phyloP scores from a whole-genome alignment of 805 yeast genomes.

The Ogataea pini region DNA sequence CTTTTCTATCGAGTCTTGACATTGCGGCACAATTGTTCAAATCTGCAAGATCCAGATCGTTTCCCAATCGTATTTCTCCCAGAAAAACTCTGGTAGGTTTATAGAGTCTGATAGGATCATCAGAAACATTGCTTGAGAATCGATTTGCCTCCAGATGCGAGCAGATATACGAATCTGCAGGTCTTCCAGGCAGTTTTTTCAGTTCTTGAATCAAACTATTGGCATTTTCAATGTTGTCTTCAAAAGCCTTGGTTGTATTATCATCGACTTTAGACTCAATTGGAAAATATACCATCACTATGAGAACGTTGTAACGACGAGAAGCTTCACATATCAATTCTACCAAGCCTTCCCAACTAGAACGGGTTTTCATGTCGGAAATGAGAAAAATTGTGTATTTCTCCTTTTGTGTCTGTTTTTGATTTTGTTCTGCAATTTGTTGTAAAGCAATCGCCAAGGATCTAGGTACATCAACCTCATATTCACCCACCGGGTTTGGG shows the following conservation, averaged over 20 bases:
- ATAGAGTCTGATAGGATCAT: constrained; percentile 36
- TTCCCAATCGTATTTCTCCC: constrained; percentile 54
- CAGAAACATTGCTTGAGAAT: too few relatives aligned
- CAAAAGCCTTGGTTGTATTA: constrained; percentile 8
- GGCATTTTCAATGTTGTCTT: constrained; percentile 12
- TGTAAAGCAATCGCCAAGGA: constrained; percentile 30
- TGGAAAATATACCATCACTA: constrained; percentile 21
- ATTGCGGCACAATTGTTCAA: constrained; percentile 17
- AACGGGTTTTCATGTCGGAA: constrained; percentile 19
- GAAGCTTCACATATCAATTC: constrained; percentile 19
- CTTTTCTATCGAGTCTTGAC: constrained; percentile 7
- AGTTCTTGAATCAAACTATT: constrained; percentile 10
- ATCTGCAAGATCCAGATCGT: constrained; percentile 33
- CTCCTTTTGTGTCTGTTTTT: constrained; percentile 15
- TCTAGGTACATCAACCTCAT: constrained; percentile 33
- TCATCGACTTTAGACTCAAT: constrained; percentile 1
- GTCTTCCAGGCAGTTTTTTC: constrained; percentile 14
- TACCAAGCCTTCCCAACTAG: constrained; percentile 23
- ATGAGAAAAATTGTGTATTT: constrained; percentile 21
- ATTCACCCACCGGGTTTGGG: constrained; percentile 14
- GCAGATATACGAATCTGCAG: constrained; percentile 20
- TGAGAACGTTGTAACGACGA: constrained; percentile 15
- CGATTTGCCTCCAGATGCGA: constrained; percentile 19
- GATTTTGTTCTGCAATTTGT: constrained; percentile 16
- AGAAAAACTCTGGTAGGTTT: constrained; percentile 48